phyloP scores from a whole-genome alignment of 306 rosid genomes.

The Cyamopsis tetragonoloba region DNA sequence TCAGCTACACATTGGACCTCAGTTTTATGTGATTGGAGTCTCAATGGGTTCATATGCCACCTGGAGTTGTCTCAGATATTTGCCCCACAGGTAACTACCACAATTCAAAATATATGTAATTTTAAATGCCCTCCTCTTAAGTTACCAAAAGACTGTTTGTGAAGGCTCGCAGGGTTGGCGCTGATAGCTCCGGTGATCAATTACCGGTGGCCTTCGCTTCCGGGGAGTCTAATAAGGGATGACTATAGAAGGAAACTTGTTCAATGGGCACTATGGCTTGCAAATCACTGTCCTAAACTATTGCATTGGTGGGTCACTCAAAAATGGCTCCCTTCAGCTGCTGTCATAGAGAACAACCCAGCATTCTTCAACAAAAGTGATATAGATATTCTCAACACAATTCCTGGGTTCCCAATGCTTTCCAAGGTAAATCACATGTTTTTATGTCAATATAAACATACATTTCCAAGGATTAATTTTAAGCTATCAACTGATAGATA shows the following conservation, averaged over 20 bases:
- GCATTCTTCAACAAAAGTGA: constrained; percentile 69
- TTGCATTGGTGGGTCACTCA: constrained; percentile 87
- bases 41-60: constrained; percentile 92
- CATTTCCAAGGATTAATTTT: no score
- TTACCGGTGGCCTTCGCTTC: constrained; percentile 85
- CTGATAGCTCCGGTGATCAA: constrained; percentile 76
- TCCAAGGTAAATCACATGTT: constrained; percentile 77
- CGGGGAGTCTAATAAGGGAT: constrained; percentile 50
- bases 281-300: constrained; percentile 60
- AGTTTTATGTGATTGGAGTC: constrained; percentile 80
- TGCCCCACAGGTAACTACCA: constrained; percentile 71
- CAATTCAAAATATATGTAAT: neutral
- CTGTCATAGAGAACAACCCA: constrained; percentile 70
- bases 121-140: neutral
- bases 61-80: constrained; percentile 91
- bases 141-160: neutral
- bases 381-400: constrained; percentile 61
- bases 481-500: no score
- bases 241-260: constrained; percentile 68
- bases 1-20: constrained; percentile 59
- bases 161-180: constrained; percentile 87
- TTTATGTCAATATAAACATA: neutral
- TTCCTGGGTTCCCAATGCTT: constrained; percentile 80
- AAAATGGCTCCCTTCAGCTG: constrained; percentile 88
- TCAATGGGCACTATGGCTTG: constrained; percentile 54